These are phyloP conservation scores for Dalechampia spathulata DNA, from an alignment of 441 rosid genomes.

Conservation along the genomic window DNA sequence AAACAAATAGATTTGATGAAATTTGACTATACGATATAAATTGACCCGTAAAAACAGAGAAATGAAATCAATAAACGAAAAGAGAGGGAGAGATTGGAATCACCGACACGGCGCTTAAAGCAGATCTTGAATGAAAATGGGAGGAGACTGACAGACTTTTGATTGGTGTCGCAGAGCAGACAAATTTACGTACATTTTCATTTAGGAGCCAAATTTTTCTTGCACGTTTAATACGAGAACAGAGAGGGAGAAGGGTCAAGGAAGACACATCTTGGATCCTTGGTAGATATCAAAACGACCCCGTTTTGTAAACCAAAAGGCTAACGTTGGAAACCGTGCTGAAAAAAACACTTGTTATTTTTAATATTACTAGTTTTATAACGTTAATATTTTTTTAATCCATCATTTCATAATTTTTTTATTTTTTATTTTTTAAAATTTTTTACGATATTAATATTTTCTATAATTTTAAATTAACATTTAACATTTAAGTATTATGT, in stretches of 20 bases:
- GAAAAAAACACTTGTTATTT: no score
- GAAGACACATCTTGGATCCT: background rate
- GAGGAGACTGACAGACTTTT: background rate
- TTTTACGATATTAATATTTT: no score
- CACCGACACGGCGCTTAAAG: background rate
- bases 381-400: no score
- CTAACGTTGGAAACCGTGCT: no score
- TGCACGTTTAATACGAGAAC: background rate
- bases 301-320: no score
- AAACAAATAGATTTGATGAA: background rate
- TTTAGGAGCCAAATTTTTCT: background rate
- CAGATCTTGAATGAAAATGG: slow-evolving; percentile 6
- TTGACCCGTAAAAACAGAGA: background rate
- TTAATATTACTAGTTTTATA: no score
- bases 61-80: background rate
- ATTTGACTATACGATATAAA: no score
- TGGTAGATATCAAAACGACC: no score
- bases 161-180: background rate
- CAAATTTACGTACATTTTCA: background rate
- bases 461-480: no score
- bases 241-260: background rate
- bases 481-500: no score
- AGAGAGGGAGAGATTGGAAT: background rate
- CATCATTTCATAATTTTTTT: no score
- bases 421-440: no score